Percentiles rank a stretch among this genome's conserved stretches.
These are phyloP conservation scores for Zalerion maritima DNA, from an alignment of 495 filamentous ascomycete genomes.

Conservation along the genomic window DNA sequence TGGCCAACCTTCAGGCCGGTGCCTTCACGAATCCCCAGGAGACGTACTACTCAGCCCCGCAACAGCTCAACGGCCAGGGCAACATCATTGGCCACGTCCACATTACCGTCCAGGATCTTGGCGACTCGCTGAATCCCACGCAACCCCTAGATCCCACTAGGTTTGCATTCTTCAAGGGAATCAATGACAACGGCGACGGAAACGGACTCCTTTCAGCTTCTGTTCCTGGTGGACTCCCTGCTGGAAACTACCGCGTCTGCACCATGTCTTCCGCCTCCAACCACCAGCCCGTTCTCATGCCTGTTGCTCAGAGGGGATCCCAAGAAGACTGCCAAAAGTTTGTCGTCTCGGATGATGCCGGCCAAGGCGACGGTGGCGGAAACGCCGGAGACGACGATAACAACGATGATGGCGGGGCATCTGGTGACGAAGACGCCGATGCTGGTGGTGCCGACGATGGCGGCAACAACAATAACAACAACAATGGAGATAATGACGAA, in stretches of 20 bases:
- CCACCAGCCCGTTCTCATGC: constrained; percentile 68
- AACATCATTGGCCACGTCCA: constrained; percentile 56
- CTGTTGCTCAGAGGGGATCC: constrained; percentile 57
- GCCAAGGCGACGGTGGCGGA: no score
- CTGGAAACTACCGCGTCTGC: constrained; percentile 57
- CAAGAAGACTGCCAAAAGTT: constrained; percentile 64
- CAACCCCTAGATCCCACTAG: constrained; percentile 36
- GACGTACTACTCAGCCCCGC: constrained; percentile 57
- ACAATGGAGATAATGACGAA: constrained; percentile 1
- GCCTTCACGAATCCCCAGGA: constrained; percentile 48
- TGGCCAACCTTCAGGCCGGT: constrained; percentile 45
- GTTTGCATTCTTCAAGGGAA: constrained; percentile 65
- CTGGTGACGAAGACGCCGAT: no score
- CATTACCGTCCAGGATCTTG: constrained; percentile 52
- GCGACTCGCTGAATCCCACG: constrained; percentile 32
- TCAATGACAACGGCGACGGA: constrained; percentile 57
- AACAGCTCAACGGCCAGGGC: constrained; percentile 36
- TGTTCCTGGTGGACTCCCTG: constrained; percentile 48
- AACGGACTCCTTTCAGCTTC: constrained; percentile 38
- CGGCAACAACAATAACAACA: constrained; percentile 11
- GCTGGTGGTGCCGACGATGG: constrained; percentile 9
- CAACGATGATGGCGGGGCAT: constrained; percentile 7
- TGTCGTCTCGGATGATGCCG: no score
- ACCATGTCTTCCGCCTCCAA: constrained; percentile 55
- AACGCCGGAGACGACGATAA: constrained; percentile 16